These are phyloP conservation scores for Xanthoconium separans DNA, from an alignment of 1,284 basidiomycete genomes.

Conservation along the genomic window DNA sequence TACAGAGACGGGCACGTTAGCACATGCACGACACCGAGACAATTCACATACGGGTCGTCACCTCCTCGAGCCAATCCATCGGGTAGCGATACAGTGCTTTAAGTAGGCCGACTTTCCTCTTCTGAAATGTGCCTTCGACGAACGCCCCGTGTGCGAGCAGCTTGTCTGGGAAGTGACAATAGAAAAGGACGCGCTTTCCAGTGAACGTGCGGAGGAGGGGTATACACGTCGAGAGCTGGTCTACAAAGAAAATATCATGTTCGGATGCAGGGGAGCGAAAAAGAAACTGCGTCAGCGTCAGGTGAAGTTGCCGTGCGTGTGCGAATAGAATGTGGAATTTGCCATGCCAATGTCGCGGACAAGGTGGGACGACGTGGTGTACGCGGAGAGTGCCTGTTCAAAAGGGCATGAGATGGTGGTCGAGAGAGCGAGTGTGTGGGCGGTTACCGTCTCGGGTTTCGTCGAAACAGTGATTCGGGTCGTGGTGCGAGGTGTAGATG, in stretches of 20 bases:
- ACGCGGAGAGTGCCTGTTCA: constrained; percentile 77
- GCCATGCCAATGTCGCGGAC: constrained; percentile 76
- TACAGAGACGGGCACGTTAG: constrained; percentile 5
- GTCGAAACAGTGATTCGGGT: constrained; percentile 82
- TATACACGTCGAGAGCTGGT: constrained; percentile 91
- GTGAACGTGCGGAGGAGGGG: constrained; percentile 75
- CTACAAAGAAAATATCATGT: constrained; percentile 91
- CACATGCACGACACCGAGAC: not conserved
- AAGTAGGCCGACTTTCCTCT: constrained; percentile 47
- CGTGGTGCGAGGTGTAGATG: constrained; percentile 94
- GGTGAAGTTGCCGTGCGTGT: constrained; percentile 84
- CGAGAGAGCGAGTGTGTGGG: not conserved
- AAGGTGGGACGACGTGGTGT: constrained; percentile 71
- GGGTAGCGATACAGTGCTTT: constrained; percentile 83
- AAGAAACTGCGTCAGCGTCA: constrained; percentile 56
- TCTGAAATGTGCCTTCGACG: constrained; percentile 48
- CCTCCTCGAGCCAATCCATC: constrained; percentile 89
- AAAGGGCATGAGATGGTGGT: not conserved
- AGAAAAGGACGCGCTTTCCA: constrained; percentile 85
- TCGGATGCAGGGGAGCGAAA: constrained; percentile 43
- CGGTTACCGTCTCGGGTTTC: constrained; percentile 82
- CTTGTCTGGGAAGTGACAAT: constrained; percentile 98
- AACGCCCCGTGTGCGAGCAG: constrained; percentile 80
- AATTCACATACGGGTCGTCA: constrained; percentile 75
- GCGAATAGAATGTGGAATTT: constrained; percentile 89